Evolutionary conservation across 139 green algal genomes (phyloP).

Genomic region (Astrephomene gubernaculifera): DNA sequence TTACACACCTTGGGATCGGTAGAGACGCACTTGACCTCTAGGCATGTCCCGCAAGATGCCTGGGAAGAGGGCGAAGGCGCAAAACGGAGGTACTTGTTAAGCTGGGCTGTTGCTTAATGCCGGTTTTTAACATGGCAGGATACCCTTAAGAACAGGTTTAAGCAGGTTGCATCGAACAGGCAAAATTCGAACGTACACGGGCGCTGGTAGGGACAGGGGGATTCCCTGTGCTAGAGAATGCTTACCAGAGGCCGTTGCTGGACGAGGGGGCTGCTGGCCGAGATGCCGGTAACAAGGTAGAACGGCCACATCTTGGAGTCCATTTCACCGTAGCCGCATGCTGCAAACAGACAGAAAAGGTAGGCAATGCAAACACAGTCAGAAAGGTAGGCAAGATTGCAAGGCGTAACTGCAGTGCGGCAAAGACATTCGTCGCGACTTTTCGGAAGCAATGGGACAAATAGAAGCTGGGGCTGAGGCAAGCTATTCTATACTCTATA

Average conservation of each 20-base stretch:
- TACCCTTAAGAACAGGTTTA: no score
- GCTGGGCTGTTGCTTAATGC: no score
- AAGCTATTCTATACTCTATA: no score
- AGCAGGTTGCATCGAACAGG: no score
- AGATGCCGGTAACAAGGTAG: constrained; percentile 12
- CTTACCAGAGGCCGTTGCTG: not conserved
- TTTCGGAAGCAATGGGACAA: no score
- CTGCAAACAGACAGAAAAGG: not conserved
- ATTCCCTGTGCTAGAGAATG: not conserved
- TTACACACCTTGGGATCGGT: not conserved
- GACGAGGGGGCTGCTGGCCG: not conserved
- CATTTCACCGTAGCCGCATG: constrained; percentile 38
- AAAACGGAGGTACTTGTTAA: not conserved
- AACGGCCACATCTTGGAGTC: constrained; percentile 46
- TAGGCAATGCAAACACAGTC: not conserved
- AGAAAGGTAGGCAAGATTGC: not conserved
- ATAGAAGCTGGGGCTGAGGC: no score
- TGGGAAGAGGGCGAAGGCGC: not conserved
- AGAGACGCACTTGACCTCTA: constrained; percentile 14
- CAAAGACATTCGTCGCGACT: no score
- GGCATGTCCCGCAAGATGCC: constrained; percentile 34
- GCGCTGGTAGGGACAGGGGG: no score
- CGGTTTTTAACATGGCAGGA: no score
- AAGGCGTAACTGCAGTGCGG: not conserved
- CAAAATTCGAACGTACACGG: not conserved